Percentiles rank a stretch among this genome's conserved stretches.
Evolutionary conservation across 108 stramenopile species (phyloP).

Genomic region (Aurantiochytrium sp.): DNA sequence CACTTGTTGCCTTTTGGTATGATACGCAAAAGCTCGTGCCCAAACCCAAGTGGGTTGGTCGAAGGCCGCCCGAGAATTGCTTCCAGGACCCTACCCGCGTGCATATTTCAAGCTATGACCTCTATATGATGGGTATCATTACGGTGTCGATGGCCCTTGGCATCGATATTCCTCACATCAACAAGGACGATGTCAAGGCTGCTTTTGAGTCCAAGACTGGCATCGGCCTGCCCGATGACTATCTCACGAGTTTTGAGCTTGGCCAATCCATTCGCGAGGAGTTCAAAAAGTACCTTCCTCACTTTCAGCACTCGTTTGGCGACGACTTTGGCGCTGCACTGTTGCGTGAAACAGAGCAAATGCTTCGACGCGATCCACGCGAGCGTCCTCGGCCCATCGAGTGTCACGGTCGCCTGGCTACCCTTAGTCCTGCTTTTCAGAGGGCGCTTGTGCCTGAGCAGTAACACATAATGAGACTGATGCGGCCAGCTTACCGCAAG

Average conservation of each 20-base stretch:
- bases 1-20: neutral
- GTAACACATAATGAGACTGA: too few species aligned
- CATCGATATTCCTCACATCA: neutral
- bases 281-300: neutral
- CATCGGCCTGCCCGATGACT: neutral
- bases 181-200: neutral
- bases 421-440: neutral
- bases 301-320: neutral
- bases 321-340: neutral
- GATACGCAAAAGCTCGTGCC: conserved; percentile 16
- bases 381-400: neutral
- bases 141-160: neutral
- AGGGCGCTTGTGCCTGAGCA: neutral
- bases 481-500: too few species aligned
- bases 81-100: neutral
- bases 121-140: neutral
- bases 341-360: neutral
- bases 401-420: neutral
- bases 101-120: neutral
- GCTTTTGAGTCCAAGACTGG: neutral
- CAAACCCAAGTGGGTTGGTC: neutral
- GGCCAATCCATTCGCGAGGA: neutral
- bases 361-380: neutral
- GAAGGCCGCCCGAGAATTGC: neutral
- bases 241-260: neutral